Conservation (phyloP, 2,329 filamentous ascomycete genomes). For the Coniochaeta sp. region DNA sequence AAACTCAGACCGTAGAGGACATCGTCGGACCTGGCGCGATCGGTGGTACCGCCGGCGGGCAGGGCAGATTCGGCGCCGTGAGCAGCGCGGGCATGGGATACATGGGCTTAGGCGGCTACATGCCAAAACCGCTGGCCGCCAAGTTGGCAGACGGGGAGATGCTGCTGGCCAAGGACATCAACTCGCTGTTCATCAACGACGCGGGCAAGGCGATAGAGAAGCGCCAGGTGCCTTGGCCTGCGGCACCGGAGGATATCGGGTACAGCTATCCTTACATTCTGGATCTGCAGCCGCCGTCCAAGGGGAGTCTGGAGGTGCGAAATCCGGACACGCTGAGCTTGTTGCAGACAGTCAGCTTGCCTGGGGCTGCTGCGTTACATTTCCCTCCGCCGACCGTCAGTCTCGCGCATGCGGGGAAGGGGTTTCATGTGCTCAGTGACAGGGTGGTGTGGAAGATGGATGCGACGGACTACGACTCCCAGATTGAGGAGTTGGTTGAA, state of each 20-base stretch:
- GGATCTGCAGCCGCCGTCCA: conserved; percentile 73
- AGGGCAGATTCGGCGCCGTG: conserved; percentile 73
- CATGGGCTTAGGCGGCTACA: conserved; percentile 87
- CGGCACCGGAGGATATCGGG: conserved; percentile 81
- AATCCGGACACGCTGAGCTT: conserved; percentile 90
- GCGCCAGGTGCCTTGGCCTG: conserved; percentile 85
- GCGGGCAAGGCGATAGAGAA: conserved; percentile 76
- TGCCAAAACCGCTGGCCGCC: conserved; percentile 82
- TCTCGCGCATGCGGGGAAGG: conserved; percentile 91
- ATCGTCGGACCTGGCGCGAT: conserved; percentile 71
- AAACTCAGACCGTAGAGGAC: conserved; percentile 65
- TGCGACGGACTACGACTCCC: conserved; percentile 81
- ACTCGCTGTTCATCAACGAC: conserved; percentile 83
- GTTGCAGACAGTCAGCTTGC: conserved; percentile 75
- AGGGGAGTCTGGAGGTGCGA: conserved; percentile 79
- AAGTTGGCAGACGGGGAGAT: conserved; percentile 77
- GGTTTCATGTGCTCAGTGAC: conserved; percentile 89
- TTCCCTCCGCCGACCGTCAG: conserved; percentile 90
- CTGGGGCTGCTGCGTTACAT: conserved; percentile 76
- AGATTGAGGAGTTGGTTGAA: conserved; percentile 74
- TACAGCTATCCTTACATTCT: conserved; percentile 97
- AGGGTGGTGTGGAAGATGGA: conserved; percentile 94
- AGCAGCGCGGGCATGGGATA: conserved; percentile 89
- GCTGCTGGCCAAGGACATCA: conserved; percentile 94
- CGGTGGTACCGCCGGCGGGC: conserved; percentile 53